Evolutionary conservation across 371 early-diverging fungal species (phyloP).

Genomic region (Lichtheimia hyalospora): DNA sequence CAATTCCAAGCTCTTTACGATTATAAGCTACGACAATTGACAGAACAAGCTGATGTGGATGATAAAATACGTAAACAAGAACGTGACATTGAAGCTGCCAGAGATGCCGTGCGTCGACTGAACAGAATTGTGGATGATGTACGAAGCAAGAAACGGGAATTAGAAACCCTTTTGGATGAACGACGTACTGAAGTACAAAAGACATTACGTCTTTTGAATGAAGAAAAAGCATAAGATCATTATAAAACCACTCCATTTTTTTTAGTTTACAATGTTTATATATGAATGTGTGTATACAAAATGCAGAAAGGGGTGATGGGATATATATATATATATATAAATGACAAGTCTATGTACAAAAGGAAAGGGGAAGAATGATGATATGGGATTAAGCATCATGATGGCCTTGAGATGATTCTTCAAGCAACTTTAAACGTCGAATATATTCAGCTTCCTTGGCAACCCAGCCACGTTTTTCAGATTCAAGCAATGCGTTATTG

Average conservation of each 20-base stretch:
- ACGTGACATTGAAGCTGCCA: conserved; percentile 52
- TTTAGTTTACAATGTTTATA: too few species aligned
- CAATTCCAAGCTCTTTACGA: conserved; percentile 54
- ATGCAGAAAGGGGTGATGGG: conserved; percentile 2
- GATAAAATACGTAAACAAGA: conserved; percentile 49
- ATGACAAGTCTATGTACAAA: not conserved
- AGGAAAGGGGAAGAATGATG: not conserved
- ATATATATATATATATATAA: too few species aligned
- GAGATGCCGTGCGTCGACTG: conserved; percentile 46
- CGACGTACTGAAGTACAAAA: conserved; percentile 30
- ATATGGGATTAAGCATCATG: not conserved
- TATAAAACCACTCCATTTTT: not conserved
- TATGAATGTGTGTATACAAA: conserved; percentile 5
- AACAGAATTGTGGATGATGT: conserved; percentile 50
- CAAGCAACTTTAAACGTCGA: conserved; percentile 65
- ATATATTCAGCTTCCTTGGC: conserved; percentile 70
- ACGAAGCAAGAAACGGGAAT: conserved; percentile 44
- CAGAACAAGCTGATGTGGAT: conserved; percentile 47
- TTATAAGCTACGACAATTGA: conserved; percentile 48
- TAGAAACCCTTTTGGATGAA: conserved; percentile 36
- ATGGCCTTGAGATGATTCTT: conserved; percentile 25
- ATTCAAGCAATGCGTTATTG: conserved; percentile 73
- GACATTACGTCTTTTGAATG: conserved; percentile 21
- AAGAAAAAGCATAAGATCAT: conserved; percentile 10
- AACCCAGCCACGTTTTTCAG: conserved; percentile 58